Conservation (phyloP, 768 basidiomycete species). For the Leucocoprinus leucothites region DNA sequence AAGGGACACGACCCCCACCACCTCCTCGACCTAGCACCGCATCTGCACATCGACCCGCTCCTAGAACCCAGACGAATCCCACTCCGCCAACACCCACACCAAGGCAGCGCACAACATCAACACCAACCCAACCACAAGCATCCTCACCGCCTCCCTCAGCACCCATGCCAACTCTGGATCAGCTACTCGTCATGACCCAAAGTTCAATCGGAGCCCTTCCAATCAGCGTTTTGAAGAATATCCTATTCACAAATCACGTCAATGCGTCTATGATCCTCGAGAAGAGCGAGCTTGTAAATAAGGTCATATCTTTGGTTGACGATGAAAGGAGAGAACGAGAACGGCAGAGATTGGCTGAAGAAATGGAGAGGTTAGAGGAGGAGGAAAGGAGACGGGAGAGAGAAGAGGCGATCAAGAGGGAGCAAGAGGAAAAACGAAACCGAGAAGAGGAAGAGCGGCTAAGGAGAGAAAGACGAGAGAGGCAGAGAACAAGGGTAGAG, state of each 20-base stretch:
- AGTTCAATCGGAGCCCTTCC: slow-evolving; percentile 59
- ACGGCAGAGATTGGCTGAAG: slow-evolving; percentile 41
- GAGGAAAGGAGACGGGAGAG: slow-evolving; percentile 34
- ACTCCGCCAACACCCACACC: slow-evolving; percentile 18
- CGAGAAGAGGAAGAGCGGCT: slow-evolving; percentile 17
- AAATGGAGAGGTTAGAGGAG: slow-evolving; percentile 40
- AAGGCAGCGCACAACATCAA: slow-evolving; percentile 13
- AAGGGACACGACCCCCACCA: slow-evolving; percentile 11
- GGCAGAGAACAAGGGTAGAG: slow-evolving; percentile 18
- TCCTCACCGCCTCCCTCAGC: slow-evolving; percentile 25
- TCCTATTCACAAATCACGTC: slow-evolving; percentile 82
- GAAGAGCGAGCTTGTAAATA: slow-evolving; percentile 78
- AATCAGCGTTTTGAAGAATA: slow-evolving; percentile 69
- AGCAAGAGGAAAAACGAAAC: slow-evolving; percentile 12
- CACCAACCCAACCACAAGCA: slow-evolving; percentile 8
- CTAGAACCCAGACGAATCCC: slow-evolving; percentile 18
- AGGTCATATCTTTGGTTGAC: slow-evolving; percentile 61
- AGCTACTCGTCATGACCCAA: slow-evolving; percentile 59
- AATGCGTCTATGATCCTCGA: slow-evolving; percentile 77
- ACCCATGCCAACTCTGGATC: slow-evolving; percentile 61
- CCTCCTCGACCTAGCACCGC: slow-evolving; percentile 16
- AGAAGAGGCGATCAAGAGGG: slow-evolving; percentile 35
- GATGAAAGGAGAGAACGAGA: slow-evolving; percentile 59
- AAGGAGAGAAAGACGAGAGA: slow-evolving; percentile 19
- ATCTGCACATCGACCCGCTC: slow-evolving; percentile 15